Evolutionary conservation across 2,329 filamentous ascomycete species (phyloP).

Genomic region (Zymoseptoria crescenta): DNA sequence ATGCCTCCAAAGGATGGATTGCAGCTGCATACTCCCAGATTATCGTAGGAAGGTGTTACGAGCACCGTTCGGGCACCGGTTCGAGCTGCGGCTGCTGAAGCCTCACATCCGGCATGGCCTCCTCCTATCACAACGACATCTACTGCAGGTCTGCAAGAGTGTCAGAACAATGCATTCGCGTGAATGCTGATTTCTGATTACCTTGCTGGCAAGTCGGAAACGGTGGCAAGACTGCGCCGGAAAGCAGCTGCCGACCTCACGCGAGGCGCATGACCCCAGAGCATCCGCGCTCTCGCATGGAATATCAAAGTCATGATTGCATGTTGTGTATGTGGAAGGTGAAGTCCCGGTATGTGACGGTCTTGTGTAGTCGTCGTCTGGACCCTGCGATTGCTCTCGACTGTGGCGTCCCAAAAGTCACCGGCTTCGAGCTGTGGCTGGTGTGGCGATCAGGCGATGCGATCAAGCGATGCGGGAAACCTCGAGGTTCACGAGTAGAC

Average conservation of each 20-base stretch:
- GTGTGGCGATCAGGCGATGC: neutral
- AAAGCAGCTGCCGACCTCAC: constrained; percentile 34
- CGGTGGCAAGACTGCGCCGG: constrained; percentile 38
- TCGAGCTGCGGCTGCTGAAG: constrained; percentile 81
- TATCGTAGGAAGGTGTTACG: constrained; percentile 78
- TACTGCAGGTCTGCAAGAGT: constrained; percentile 19
- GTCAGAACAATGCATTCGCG: constrained; percentile 28
- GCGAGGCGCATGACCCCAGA: constrained; percentile 43
- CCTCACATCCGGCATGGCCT: constrained; percentile 91
- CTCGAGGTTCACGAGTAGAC: neutral
- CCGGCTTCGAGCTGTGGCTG: neutral
- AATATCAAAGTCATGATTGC: constrained; percentile 20
- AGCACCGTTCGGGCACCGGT: constrained; percentile 82
- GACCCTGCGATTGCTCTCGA: neutral
- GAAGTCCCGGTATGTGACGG: neutral
- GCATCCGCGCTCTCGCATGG: constrained; percentile 30
- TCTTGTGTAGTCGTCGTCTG: too few species aligned
- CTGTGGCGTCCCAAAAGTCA: too few species aligned
- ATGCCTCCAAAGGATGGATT: constrained; percentile 98
- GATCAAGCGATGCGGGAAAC: neutral
- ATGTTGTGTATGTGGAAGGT: neutral
- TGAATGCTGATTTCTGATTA: constrained; percentile 9
- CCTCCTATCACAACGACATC: constrained; percentile 96
- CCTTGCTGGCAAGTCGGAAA: constrained; percentile 30
- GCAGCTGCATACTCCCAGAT: constrained; percentile 90